Evolutionary conservation across 2,329 filamentous ascomycete species (phyloP).

Genomic region (Clarireedia homoeocarpa): DNA sequence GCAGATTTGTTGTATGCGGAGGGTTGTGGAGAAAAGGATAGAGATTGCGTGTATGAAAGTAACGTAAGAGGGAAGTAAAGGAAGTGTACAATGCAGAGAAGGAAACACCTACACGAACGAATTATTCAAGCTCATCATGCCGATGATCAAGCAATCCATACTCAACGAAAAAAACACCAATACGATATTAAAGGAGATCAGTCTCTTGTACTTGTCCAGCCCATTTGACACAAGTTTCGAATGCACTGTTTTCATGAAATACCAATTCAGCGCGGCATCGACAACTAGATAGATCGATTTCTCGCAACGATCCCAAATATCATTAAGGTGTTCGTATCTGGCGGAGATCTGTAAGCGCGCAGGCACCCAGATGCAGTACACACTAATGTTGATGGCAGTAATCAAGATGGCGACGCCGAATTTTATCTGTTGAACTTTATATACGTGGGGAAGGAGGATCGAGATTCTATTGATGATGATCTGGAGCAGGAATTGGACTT

Average conservation of each 20-base stretch:
- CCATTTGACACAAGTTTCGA: conserved; percentile 28
- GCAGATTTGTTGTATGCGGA: background rate
- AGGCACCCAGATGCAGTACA: conserved; percentile 48
- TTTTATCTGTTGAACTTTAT: conserved; percentile 36
- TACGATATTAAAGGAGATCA: conserved; percentile 34
- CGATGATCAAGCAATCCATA: conserved; percentile 36
- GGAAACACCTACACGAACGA: conserved; percentile 28
- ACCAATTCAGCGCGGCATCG: conserved; percentile 44
- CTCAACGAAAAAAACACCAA: conserved; percentile 33
- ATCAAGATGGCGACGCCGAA: conserved; percentile 32
- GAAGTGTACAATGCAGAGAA: background rate
- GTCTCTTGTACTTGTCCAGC: conserved; percentile 33
- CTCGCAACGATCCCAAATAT: conserved; percentile 44
- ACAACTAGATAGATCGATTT: conserved; percentile 44
- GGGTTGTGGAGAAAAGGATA: no score
- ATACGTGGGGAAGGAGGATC: conserved; percentile 37
- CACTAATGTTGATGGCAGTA: conserved; percentile 42
- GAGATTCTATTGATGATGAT: conserved; percentile 48
- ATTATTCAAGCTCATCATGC: conserved; percentile 32
- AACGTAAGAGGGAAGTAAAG: no score
- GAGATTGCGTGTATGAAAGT: no score
- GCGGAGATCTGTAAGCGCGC: conserved; percentile 36
- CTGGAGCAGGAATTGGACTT: conserved; percentile 45
- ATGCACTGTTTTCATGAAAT: conserved; percentile 39
- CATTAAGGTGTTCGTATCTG: conserved; percentile 38